phyloP scores from a whole-genome alignment of 768 basidiomycete genomes.

The Dioszegia aurantiaca region DNA sequence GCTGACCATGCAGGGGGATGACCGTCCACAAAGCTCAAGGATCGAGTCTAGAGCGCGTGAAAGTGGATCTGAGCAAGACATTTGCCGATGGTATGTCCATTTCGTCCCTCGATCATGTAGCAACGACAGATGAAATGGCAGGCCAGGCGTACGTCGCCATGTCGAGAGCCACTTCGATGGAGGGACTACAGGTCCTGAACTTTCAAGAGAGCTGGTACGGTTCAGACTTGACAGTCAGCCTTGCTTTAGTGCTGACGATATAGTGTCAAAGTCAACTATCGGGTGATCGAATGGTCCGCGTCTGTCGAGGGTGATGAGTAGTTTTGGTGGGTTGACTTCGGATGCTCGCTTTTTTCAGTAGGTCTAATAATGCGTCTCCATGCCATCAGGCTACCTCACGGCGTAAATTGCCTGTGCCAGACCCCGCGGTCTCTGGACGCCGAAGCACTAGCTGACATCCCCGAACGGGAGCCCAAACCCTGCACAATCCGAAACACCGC shows the following conservation, averaged over 20 bases:
- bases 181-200: constrained; percentile 38
- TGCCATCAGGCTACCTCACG: too few species aligned
- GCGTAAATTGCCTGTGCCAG: too few species aligned
- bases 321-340: too few species aligned
- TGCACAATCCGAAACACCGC: too few species aligned
- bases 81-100: constrained; percentile 59
- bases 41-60: constrained; percentile 74
- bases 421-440: too few species aligned
- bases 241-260: not conserved
- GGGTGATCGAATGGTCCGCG: not conserved
- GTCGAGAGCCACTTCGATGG: constrained; percentile 46
- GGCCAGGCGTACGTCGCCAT: constrained; percentile 48
- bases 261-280: constrained; percentile 2
- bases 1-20: constrained; percentile 15
- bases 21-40: constrained; percentile 36
- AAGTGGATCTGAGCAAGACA: constrained; percentile 80
- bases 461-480: too few species aligned
- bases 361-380: too few species aligned
- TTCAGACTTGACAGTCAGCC: too few species aligned
- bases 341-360: too few species aligned
- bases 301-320: constrained; percentile 7
- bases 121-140: not conserved
- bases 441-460: too few species aligned
- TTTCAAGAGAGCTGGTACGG: constrained; percentile 25
- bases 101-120: not conserved